These are phyloP conservation scores for Capsicum chinense DNA, from an alignment of 257 asterid genomes.

Conservation along the genomic window DNA sequence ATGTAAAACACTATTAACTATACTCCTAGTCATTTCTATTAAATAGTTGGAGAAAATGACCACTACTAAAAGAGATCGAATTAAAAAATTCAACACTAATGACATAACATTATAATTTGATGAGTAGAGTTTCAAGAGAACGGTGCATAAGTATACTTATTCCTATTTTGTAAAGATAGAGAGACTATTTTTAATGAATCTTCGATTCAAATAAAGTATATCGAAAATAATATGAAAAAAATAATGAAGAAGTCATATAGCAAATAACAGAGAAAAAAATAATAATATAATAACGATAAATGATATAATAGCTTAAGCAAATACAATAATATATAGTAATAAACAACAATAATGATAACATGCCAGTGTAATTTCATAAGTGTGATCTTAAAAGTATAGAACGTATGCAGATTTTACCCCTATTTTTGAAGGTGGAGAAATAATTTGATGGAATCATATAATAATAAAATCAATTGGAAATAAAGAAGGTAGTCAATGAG, in stretches of 20 bases:
- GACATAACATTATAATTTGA: not conserved
- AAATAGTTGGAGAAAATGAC: constrained; percentile 19
- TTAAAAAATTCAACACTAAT: not conserved
- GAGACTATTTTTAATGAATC: fast-evolving
- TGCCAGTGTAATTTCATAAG: too few species aligned
- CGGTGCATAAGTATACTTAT: fast-evolving
- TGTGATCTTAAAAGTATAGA: too few species aligned
- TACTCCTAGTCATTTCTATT: not conserved
- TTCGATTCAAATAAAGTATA: fast-evolving
- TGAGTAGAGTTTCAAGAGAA: fast-evolving
- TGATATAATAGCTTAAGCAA: not conserved
- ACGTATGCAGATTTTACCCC: too few species aligned
- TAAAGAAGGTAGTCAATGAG: too few species aligned
- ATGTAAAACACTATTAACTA: not conserved
- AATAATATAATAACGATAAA: not conserved
- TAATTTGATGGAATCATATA: too few species aligned
- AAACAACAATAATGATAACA: not conserved
- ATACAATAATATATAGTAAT: not conserved
- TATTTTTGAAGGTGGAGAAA: too few species aligned
- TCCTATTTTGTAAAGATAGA: fast-evolving
- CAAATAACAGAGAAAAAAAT: not conserved
- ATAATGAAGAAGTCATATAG: too few species aligned
- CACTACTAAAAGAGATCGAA: not conserved
- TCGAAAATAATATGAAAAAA: not conserved
- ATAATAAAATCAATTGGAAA: too few species aligned